Evolutionary conservation across 176 grass and related monocot genomes (phyloP).

Genomic region (Sorghum bicolor): Sorghum_bicolor_NCBIv3 NC_012876.2:21001-21500

Average conservation of each 20-base stretch:
- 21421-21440: conserved; percentile 99
- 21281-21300: conserved; percentile 68
- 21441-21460: conserved; percentile 20
- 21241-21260: conserved; percentile 88
- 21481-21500: background rate
- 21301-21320: conserved; percentile 77
- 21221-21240: background rate
- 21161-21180: conserved; percentile 88
- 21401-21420: conserved; percentile 98
- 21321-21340: conserved; percentile 58
- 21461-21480: conserved; percentile 6
- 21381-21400: conserved; percentile 95
- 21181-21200: background rate
- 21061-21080: conserved; percentile 72
- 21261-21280: conserved; percentile 98
- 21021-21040: conserved; percentile 27
- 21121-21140: conserved; percentile 79
- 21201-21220: conserved; percentile 8
- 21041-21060: conserved; percentile 48
- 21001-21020: conserved; percentile 24
- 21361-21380: conserved; percentile 81
- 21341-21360: conserved; percentile 50
- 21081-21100: conserved; percentile 78
- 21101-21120: conserved; percentile 80
- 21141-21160: conserved; percentile 93